Base-by-base conservation (phyloP, 208 protist species). In the Spironucleus salmonicida region DNA sequence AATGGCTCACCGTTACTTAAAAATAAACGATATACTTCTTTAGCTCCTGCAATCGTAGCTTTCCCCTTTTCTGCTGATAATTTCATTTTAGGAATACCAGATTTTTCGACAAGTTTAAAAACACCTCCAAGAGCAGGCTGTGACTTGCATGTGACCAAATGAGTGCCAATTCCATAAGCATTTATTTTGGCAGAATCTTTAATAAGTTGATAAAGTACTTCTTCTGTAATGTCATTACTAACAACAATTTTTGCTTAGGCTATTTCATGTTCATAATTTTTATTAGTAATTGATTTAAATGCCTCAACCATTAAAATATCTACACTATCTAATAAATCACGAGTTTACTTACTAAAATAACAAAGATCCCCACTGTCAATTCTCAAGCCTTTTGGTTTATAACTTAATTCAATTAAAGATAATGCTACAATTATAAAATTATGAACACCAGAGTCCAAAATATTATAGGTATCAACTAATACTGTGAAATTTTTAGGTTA, bases 381-480 rank as follows among this genome's bases (percentile, higher is more conserved):
- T 1, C 88, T 59, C 27, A 91, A 82, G 32, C 86, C 87, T 38
- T 78, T 30, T 7, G 81, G 75, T 15, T 76, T 59, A 76, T 86
- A 86, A 80, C 88, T 32, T 79, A 81, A 45, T 74, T 74, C 35
- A 19, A 59, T 19, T 34, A 82, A 29, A 19, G 59, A 32, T 19
- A 0, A 74, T 41, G 80, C 80, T 9, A 82, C 80, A 27, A 40
- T 58, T 27, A 82, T 13, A 76, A 90, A 92, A 76, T 92, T 92
- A 23, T 59, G 39, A 0, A 79, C 27, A 49, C 80, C 77, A 35
- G 38, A 84, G 15, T 85, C 75, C 1, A 93, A 57, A 1, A 88
- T 89, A 69, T 92, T 84, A 76, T 93, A 93, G 1, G 90, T 92
- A 78, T 93, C 90, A 0, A 93, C 84, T 15, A 93, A 80, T 35